A percentile compares a stretch with the other conserved stretches of the same genome.
Evolutionary conservation across 257 asterid species (phyloP).

Genomic region (Plantago major): DNA sequence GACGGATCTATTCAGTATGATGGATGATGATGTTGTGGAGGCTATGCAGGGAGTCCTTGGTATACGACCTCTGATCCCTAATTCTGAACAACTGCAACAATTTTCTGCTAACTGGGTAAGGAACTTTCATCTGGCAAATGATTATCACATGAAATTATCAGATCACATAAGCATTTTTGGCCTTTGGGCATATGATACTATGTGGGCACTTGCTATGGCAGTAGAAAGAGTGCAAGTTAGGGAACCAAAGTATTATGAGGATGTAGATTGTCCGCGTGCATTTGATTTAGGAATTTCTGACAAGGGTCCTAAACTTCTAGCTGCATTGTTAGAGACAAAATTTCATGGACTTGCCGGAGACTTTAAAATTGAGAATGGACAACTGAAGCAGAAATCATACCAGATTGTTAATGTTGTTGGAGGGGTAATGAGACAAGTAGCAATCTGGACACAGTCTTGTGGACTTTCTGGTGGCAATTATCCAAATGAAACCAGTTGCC

Average conservation of each 20-base stretch:
- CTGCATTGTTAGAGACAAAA: slow-evolving; percentile 8
- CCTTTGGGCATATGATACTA: slow-evolving; percentile 23
- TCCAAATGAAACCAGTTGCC: neutral
- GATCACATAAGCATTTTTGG: slow-evolving; percentile 4
- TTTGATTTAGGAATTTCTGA: slow-evolving; percentile 15
- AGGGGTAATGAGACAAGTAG: slow-evolving; percentile 6
- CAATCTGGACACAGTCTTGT: slow-evolving; percentile 17
- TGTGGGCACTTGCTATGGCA: slow-evolving; percentile 20
- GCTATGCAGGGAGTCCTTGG: slow-evolving; percentile 22
- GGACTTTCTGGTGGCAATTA: slow-evolving; percentile 11
- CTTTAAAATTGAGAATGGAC: slow-evolving; percentile 11
- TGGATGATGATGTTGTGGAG: slow-evolving; percentile 3
- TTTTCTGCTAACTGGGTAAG: neutral
- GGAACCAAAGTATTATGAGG: neutral
- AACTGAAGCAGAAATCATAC: slow-evolving; percentile 19
- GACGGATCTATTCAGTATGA: neutral
- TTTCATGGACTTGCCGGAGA: slow-evolving; percentile 17
- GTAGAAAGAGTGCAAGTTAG: slow-evolving; percentile 7
- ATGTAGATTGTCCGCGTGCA: neutral
- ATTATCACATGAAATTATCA: neutral
- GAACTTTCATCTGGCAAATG: neutral
- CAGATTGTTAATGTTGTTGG: slow-evolving; percentile 19
- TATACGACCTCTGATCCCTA: slow-evolving; percentile 5
- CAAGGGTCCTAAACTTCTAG: slow-evolving; percentile 10
- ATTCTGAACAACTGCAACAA: slow-evolving; percentile 12